A percentile compares a stretch with the other conserved stretches of the same genome.
phyloP scores from a whole-genome alignment of 2,329 filamentous ascomycete species.

The Sordariomycetes sp. region DNA sequence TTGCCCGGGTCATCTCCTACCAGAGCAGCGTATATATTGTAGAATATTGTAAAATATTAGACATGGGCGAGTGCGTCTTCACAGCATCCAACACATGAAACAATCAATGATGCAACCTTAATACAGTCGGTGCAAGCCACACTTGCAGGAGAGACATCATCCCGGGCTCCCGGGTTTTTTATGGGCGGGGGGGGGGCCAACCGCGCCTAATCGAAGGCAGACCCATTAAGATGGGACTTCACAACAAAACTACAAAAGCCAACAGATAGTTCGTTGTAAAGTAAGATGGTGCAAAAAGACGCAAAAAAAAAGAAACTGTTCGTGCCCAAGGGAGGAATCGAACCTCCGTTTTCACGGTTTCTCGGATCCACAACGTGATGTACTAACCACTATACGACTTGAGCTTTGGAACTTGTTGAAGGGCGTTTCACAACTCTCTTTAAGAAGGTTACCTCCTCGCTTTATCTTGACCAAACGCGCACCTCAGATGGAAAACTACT shows the following conservation, averaged over 20 bases:
- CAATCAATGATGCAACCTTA: background rate
- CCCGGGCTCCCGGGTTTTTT: too few species aligned
- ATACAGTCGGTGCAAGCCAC: too few species aligned
- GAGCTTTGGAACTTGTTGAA: slow-evolving; percentile 1
- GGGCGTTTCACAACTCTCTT: background rate
- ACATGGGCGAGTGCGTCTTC: background rate
- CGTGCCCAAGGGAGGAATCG: slow-evolving; percentile 5
- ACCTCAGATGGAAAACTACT: background rate
- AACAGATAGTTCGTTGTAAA: background rate
- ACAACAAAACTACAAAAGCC: too few species aligned
- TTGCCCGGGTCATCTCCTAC: background rate
- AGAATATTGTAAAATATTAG: too few species aligned
- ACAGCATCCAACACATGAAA: background rate
- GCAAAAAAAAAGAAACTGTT: background rate
- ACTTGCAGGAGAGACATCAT: background rate
- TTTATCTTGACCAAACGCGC: background rate
- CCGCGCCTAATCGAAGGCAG: background rate
- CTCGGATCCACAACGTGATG: slow-evolving; percentile 3
- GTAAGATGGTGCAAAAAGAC: too few species aligned
- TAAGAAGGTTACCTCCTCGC: background rate
- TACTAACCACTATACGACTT: slow-evolving; percentile 6
- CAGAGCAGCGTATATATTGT: too few species aligned
- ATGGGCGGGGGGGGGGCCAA: too few species aligned
- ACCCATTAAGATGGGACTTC: background rate
- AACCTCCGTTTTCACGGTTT: slow-evolving; percentile 5